Base-by-base conservation (phyloP, 768 basidiomycete species). In the Kwoniella bestiolae region DNA sequence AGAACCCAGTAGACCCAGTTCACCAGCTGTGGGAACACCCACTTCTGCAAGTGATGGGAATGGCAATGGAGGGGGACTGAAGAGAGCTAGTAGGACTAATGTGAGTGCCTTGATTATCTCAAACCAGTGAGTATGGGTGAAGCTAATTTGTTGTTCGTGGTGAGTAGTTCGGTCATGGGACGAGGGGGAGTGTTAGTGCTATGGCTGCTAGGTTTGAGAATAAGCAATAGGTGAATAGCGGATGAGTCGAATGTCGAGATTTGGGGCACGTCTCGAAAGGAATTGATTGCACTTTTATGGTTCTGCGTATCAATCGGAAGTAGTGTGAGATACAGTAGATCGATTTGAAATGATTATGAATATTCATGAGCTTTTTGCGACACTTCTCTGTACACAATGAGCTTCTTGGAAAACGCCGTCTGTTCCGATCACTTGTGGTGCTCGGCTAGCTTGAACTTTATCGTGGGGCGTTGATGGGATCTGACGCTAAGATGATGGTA, bases 141-240 rank as follows among this genome's bases (percentile, higher is more conserved):
- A 23, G 31, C 7, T 25, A 14, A 66, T 12, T 23, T 59, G 35
- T n/a, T n/a, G n/a, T n/a, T n/a, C n/a, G 29, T 25, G 26, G 21
- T 25, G 38, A 21, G 28, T 50, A 68, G 72, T 63, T 64, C 46
- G 66, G 71, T 11, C 72, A 71, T 34, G 41, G 50, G 3, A 55
- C 58, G n/a, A 49, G 57, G 35, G 65, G 67, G 6, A 72, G 70
- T 26, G 73, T 74, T 7, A 69, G 70, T 56, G 56, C 59, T 7
- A 65, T 65, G 45, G 65, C 66, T 12, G 73, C 73, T 7, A 44
- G 66, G 35, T 72, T 74, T 26, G 73, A 74, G 51, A 66, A 66
- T 5, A 55, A 55, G 52, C 52, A 55, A 35, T 55, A 34, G 26
- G 18, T 41, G 45, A 11, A n/a, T 47, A 21, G 14, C 23, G 45